Evolutionary conservation across 2,329 filamentous ascomycete genomes (phyloP).

Genomic region (Reticulascus tulasneorum): DNA sequence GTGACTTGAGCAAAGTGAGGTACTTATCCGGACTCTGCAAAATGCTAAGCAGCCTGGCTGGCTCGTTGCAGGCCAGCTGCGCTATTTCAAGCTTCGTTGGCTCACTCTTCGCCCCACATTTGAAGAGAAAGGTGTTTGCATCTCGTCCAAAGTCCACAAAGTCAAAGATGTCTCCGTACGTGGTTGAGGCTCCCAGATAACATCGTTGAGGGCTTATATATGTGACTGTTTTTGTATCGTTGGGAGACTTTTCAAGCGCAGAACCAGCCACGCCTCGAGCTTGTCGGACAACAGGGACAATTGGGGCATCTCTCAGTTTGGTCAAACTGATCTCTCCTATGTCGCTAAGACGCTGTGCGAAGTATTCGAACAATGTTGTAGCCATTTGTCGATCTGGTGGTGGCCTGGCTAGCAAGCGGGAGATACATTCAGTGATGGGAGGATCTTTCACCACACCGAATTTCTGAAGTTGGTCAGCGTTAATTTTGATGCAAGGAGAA

Average conservation of each 20-base stretch:
- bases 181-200: constrained; percentile 69
- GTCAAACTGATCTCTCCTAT: constrained; percentile 58
- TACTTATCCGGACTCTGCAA: constrained; percentile 85
- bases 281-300: constrained; percentile 62
- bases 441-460: constrained; percentile 86
- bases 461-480: no score
- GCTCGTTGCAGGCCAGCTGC: constrained; percentile 76
- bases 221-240: no score
- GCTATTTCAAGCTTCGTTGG: constrained; percentile 86
- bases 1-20: constrained; percentile 71
- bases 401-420: constrained; percentile 66
- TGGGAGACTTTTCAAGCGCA: constrained; percentile 16
- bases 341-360: constrained; percentile 72
- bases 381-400: constrained; percentile 66
- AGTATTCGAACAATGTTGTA: constrained; percentile 73
- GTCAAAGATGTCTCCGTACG: constrained; percentile 88
- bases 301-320: constrained; percentile 59
- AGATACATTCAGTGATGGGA: constrained; percentile 70
- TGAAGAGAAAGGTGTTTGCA: constrained; percentile 83
- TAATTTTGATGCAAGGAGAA: no score
- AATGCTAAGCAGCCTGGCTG: constrained; percentile 73
- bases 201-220: constrained; percentile 67
- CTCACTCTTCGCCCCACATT: constrained; percentile 86
- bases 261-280: constrained; percentile 17
- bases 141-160: constrained; percentile 91